Percentiles rank a stretch among this genome's conserved stretches.
These are phyloP conservation scores for Millerozyma miso DNA, from an alignment of 805 yeast species.

Conservation along the genomic window DNA sequence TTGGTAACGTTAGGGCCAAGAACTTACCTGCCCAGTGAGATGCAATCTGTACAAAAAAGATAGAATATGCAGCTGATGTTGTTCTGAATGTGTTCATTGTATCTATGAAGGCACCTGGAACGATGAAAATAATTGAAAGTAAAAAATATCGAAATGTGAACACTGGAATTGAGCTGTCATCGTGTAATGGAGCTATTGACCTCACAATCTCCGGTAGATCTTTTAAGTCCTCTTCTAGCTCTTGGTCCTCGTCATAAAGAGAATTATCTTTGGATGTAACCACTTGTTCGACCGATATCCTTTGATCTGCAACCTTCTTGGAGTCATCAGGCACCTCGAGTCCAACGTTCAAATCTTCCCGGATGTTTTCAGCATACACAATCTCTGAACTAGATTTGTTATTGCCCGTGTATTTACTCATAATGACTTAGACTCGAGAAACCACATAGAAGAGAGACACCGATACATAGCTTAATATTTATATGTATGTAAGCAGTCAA, in stretches of 20 bases:
- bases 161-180: constrained; percentile 36
- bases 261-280: not conserved
- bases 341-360: not conserved
- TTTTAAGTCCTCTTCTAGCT: constrained; percentile 16
- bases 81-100: constrained; percentile 42
- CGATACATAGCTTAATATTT: too few relatives aligned
- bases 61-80: constrained; percentile 47
- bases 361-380: too few relatives aligned
- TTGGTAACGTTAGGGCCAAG: constrained; percentile 41
- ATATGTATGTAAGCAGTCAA: too few relatives aligned
- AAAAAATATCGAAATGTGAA: constrained; percentile 34
- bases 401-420: too few relatives aligned
- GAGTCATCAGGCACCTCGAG: not conserved
- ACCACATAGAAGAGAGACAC: too few relatives aligned
- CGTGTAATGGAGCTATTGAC: constrained; percentile 35
- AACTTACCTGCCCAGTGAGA: constrained; percentile 45
- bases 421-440: too few relatives aligned
- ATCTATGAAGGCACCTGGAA: constrained; percentile 41
- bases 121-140: constrained; percentile 28
- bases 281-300: not conserved
- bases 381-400: too few relatives aligned
- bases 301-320: not conserved
- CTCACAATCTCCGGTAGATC: constrained; percentile 28
- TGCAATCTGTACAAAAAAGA: constrained; percentile 48
- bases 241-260: constrained; percentile 5